Conservation (phyloP, 2,329 filamentous ascomycete species). For the Malbranchea zuffiana region DNA sequence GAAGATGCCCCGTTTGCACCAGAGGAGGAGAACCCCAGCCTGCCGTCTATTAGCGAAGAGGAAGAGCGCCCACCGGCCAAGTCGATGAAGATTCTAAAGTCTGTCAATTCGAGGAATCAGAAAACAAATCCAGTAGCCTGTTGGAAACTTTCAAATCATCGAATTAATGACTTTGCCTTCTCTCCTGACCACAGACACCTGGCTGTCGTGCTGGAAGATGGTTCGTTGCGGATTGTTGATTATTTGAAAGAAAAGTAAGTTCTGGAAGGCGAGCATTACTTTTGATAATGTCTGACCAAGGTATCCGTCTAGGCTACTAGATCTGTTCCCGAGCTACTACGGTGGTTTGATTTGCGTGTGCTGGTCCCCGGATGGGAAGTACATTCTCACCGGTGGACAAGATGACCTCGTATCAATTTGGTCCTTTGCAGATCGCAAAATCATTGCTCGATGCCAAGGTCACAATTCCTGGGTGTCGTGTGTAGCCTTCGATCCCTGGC, state of each 20-base stretch:
- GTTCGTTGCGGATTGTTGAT: slow-evolving; percentile 78
- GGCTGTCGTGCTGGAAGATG: slow-evolving; percentile 84
- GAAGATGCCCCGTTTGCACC: slow-evolving; percentile 71
- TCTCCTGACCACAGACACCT: slow-evolving; percentile 80
- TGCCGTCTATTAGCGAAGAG: slow-evolving; percentile 24
- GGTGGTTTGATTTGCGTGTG: slow-evolving; percentile 86
- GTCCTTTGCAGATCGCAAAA: slow-evolving; percentile 70
- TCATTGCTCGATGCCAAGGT: slow-evolving; percentile 86
- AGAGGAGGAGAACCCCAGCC: slow-evolving; percentile 44
- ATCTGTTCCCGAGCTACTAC: slow-evolving; percentile 84
- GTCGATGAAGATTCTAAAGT: slow-evolving; percentile 61
- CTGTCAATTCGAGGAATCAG: slow-evolving; percentile 85
- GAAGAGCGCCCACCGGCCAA: slow-evolving; percentile 18
- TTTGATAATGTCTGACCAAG: slow-evolving; percentile 2
- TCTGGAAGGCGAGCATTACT: slow-evolving; percentile 1
- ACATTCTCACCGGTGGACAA: slow-evolving; percentile 87
- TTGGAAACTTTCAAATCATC: slow-evolving; percentile 86
- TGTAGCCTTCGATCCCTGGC: slow-evolving; percentile 92
- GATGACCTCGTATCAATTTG: slow-evolving; percentile 95
- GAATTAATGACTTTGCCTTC: slow-evolving; percentile 83
- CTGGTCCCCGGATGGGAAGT: slow-evolving; percentile 96
- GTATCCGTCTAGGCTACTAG: slow-evolving; percentile 54
- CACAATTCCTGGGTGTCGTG: slow-evolving; percentile 93
- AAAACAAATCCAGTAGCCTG: slow-evolving; percentile 84
- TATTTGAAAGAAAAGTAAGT: slow-evolving; percentile 77